Evolutionary conservation across 192 early-diverging fungal species (phyloP), one percentile per base, ranked within the genome.

Genomic region (Linderina pennispora): DNA sequence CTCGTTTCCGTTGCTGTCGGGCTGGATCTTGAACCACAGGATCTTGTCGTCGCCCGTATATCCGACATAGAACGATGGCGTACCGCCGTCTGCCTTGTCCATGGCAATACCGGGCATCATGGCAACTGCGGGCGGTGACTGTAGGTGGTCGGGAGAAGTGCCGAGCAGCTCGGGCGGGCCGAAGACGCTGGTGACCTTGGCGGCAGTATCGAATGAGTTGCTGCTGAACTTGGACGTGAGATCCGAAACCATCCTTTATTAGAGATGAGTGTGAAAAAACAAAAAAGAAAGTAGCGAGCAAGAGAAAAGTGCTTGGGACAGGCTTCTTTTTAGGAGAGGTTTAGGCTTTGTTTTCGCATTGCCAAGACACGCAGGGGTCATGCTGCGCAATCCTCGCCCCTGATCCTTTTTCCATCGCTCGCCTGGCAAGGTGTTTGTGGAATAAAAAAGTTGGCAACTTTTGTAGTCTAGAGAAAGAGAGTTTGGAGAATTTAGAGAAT

Each of bases 401-500:
- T n/a, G n/a, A n/a, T n/a, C n/a, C n/a, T n/a, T n/a, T n/a, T n/a
- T n/a, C n/a, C n/a, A n/a, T n/a, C n/a, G n/a, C n/a, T n/a, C n/a
- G n/a, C n/a, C n/a, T n/a, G n/a, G n/a, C n/a, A n/a, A n/a, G n/a
- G n/a, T n/a, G n/a, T n/a, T n/a, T n/a, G n/a, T n/a, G n/a, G n/a
- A n/a, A n/a, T n/a, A n/a, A n/a, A n/a, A n/a, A n/a, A 15, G 45
- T 14, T 13, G 9, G 13, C 5, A 41, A 25, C 10, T 16, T n/a
- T 3, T 25, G 3, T 42, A 42, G 25, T 17, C 40, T 8, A 42
- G 15, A 32, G 28, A 33, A 33, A 48, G 20, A 36, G 23, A 22
- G 11, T 4, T 3, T 37, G 14, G 10, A 13, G 0, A 20, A 13
- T 57, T 91, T 83, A 98, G 44, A 95, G 75, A 65, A 98, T 74